phyloP scores from a whole-genome alignment of 164 flowering plant species.

The Chimonanthus praecox region DNA sequence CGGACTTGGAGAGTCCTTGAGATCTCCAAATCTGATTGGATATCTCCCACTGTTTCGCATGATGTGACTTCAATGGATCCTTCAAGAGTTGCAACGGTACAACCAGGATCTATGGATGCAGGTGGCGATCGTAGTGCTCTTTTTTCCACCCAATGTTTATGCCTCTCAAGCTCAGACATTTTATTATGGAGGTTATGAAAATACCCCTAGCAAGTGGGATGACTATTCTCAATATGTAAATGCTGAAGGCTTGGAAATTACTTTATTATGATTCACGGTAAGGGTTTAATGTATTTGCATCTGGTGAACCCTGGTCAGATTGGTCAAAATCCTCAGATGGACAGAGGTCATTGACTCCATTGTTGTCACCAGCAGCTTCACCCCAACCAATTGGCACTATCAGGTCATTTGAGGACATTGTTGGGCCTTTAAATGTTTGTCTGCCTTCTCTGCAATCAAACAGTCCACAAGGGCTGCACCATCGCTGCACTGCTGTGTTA shows the following conservation, averaged over 20 bases:
- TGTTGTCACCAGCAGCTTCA: constrained; percentile 54
- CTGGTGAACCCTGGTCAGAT: constrained; percentile 63
- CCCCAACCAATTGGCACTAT: constrained; percentile 54
- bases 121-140: constrained; percentile 35
- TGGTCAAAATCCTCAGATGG: constrained; percentile 67
- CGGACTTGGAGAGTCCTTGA: too few relatives aligned
- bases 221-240: constrained; percentile 56
- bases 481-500: too few relatives aligned
- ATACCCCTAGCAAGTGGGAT: constrained; percentile 55
- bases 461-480: too few relatives aligned
- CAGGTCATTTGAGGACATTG: constrained; percentile 61
- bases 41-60: constrained; percentile 41
- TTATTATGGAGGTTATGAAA: constrained; percentile 67
- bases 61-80: constrained; percentile 43
- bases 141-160: constrained; percentile 43
- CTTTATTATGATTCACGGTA: constrained; percentile 50
- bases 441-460: too few relatives aligned
- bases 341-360: constrained; percentile 55
- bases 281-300: constrained; percentile 61
- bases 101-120: constrained; percentile 33
- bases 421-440: constrained; percentile 11
- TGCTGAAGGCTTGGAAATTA: constrained; percentile 61
- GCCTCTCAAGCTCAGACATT: constrained; percentile 60
- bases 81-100: constrained; percentile 32
- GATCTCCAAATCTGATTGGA: too few relatives aligned